Conservation (phyloP, 2,329 filamentous ascomycete species). For the Podosphaera fusca region DNA sequence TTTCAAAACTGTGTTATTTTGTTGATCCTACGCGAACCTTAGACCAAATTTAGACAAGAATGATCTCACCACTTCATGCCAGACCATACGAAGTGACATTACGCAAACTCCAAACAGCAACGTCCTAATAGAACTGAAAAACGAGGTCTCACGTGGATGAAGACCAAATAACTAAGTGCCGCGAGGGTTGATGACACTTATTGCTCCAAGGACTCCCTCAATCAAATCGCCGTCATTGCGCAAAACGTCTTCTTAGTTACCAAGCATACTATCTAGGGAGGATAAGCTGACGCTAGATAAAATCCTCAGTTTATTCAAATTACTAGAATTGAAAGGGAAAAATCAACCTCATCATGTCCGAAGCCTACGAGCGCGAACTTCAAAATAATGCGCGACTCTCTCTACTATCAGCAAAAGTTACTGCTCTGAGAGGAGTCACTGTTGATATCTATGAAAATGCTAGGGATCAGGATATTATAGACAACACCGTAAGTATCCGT, state of each 20-base stretch:
- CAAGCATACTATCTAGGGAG: not conserved
- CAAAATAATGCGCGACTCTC: constrained; percentile 92
- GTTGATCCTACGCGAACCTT: not conserved
- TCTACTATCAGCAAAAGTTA: constrained; percentile 76
- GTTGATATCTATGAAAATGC: constrained; percentile 97
- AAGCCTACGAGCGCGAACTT: constrained; percentile 56
- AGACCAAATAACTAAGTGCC: not conserved
- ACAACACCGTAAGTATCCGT: constrained; percentile 45
- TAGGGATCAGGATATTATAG: constrained; percentile 65
- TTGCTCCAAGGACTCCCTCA: not conserved
- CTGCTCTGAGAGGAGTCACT: constrained; percentile 76
- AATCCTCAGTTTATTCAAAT: not conserved
- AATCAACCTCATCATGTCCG: constrained; percentile 32
- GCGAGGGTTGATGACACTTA: not conserved
- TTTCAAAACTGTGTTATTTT: not conserved
- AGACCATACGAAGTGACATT: not conserved
- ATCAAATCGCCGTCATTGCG: not conserved
- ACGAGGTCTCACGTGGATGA: not conserved
- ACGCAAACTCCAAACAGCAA: not conserved
- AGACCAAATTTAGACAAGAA: not conserved
- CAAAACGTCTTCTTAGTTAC: not conserved
- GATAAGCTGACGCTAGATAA: not conserved
- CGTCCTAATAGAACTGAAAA: not conserved
- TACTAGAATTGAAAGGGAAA: not conserved
- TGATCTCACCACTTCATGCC: not conserved